A percentile compares a stretch with the other conserved stretches of the same genome.
These are phyloP conservation scores for Rhodotorula babjevae DNA, from an alignment of 768 basidiomycete species.

Conservation along the genomic window DNA sequence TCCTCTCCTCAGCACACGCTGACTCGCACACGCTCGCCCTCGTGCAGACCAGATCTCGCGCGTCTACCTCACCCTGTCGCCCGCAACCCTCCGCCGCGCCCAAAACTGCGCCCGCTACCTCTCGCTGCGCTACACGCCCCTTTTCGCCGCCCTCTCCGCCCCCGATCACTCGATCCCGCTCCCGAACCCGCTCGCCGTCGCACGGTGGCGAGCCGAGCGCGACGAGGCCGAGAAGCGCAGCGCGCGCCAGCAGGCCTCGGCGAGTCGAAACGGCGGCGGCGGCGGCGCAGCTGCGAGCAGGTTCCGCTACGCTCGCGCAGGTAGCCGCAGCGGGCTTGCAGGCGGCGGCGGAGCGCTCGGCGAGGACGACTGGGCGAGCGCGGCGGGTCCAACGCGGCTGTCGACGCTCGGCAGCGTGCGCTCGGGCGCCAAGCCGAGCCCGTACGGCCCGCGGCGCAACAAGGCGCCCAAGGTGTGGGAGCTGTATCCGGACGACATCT, in stretches of 20 bases:
- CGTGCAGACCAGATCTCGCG: conserved; percentile 11
- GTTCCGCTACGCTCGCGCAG: neutral
- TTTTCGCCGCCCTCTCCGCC: conserved; percentile 10
- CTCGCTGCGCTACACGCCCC: conserved; percentile 5
- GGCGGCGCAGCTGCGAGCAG: neutral
- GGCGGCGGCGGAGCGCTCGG: neutral
- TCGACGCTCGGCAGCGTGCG: neutral
- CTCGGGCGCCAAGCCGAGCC: neutral
- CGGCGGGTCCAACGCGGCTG: neutral
- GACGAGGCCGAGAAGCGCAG: neutral
- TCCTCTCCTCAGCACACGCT: neutral
- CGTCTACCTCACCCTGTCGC: conserved; percentile 21
- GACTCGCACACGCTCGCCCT: neutral
- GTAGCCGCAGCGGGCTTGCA: neutral
- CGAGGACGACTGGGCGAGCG: neutral
- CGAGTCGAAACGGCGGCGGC: neutral
- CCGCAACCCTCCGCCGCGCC: conserved; percentile 14
- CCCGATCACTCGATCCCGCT: neutral
- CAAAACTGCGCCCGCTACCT: conserved; percentile 21
- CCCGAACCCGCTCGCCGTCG: conserved; percentile 10
- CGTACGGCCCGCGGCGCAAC: conserved; percentile 13
- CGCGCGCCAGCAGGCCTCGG: neutral
- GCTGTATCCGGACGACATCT: conserved; percentile 19
- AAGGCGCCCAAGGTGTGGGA: conserved; percentile 11
- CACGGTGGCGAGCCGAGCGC: conserved; percentile 7